Conservation (phyloP, 768 basidiomycete species). For the Coprinellus aureogranulatus region DNA sequence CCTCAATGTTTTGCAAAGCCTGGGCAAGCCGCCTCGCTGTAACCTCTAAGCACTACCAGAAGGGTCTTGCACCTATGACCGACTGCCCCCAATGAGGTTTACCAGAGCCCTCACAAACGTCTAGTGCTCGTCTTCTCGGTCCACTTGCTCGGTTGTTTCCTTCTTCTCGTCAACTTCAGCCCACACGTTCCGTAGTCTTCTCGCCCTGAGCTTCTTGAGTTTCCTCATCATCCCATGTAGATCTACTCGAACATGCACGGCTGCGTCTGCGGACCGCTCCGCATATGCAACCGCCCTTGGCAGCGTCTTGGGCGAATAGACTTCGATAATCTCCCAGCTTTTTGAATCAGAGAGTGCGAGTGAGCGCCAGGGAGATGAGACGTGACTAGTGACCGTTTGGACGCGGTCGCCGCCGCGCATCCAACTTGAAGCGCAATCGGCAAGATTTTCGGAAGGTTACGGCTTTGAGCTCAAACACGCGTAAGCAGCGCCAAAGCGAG, state of each 20-base stretch:
- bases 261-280: not conserved
- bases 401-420: not conserved
- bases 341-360: not conserved
- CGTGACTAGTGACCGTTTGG: constrained; percentile 7
- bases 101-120: not conserved
- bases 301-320: constrained; percentile 7
- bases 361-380: constrained; percentile 2
- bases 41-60: not conserved
- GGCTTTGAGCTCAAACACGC: not conserved
- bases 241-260: not conserved
- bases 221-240: not conserved
- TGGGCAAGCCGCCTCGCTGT: not conserved
- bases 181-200: too few species aligned
- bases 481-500: not conserved
- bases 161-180: too few species aligned
- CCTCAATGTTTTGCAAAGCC: not conserved
- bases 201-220: not conserved
- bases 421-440: not conserved
- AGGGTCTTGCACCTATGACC: constrained; percentile 3
- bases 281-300: constrained; percentile 1
- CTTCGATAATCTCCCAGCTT: constrained; percentile 2
- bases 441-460: not conserved
- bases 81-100: not conserved
- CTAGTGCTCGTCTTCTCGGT: not conserved
- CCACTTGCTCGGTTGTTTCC: too few species aligned